Base-by-base conservation (phyloP, 2,329 filamentous ascomycete genomes). In the Myrmaecium sp. region DNA sequence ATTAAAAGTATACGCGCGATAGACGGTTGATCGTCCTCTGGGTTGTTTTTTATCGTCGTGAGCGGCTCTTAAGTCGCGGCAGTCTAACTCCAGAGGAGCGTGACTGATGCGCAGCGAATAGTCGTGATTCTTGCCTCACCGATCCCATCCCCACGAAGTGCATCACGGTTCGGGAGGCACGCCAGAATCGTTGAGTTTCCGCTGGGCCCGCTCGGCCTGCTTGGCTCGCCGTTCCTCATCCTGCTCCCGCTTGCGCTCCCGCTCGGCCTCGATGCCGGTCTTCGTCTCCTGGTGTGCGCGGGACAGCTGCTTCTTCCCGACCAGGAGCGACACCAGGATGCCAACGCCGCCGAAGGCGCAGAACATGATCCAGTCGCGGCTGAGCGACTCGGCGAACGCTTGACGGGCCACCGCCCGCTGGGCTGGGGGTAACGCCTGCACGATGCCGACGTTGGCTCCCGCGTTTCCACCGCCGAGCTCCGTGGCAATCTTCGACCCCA, bases 381-480 rank as follows among this genome's bases (percentile, higher is more conserved):
- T 49, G 30, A 62, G 34, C 5, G 48, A 52, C 10, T 55, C 39
- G 4, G 58, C 49, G 32, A 60, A 62, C 0, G 55, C 57, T 4
- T 37, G 34, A 12, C 55, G 42, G 1, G 57, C 57, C 6, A 55
- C 39, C 2, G 23, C 31, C 36, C 54, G 60, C 25, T 68, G 53
- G 2, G 47, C 45, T 0, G 54, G 49, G 0, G 58, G 57, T 5
- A 80, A 52, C 1, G 42, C 36, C n/a, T 60, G 52, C 12, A 79
- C 64, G 6, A 68, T 40, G 12, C 62, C 55, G 2, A 74, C 66
- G 40, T 66, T 72, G 12, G 74, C 63, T 9, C 69, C 62, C 18
- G 74, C 69, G 30, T 63, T 59, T 35, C 56, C 52, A n/a, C 72
- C 71, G 3, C 66, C 61, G 5, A 80, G 59, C 14, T 55, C 40